Evolutionary conservation across 495 filamentous ascomycete species (phyloP).

Genomic region (Lindgomyces ingoldianus): DNA sequence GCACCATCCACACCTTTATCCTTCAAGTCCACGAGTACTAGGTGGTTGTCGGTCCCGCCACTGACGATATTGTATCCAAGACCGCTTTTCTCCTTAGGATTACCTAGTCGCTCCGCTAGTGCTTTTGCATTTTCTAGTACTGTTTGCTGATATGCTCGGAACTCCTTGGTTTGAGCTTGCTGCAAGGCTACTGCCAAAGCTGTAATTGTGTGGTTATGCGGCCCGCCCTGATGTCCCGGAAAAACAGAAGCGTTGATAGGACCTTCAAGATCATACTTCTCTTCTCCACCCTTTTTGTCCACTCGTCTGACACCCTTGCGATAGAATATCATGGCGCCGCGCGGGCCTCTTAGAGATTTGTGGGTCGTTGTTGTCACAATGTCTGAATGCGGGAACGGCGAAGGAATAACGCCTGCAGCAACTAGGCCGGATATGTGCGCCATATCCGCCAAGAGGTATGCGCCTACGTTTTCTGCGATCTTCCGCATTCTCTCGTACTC

Average conservation of each 20-base stretch:
- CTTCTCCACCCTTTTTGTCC: constrained; percentile 87
- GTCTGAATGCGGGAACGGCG: constrained; percentile 91
- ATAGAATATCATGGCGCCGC: constrained; percentile 99
- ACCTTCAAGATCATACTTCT: constrained; percentile 90
- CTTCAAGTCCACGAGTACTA: constrained; percentile 92
- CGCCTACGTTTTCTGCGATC: constrained; percentile 90
- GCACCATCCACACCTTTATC: constrained; percentile 82
- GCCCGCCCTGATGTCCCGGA: constrained; percentile 98
- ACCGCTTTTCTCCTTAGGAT: constrained; percentile 62
- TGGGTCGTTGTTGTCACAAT: constrained; percentile 99
- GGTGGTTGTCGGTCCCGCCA: constrained; percentile 96
- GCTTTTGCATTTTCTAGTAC: constrained; percentile 92
- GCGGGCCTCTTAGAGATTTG: constrained; percentile 97
- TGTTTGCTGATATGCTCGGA: constrained; percentile 93
- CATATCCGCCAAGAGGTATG: constrained; percentile 96
- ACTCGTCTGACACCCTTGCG: constrained; percentile 88
- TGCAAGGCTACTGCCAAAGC: constrained; percentile 95
- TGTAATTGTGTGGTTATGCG: constrained; percentile 99
- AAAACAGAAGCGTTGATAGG: constrained; percentile 99
- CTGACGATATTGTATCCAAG: constrained; percentile 91
- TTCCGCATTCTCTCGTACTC: constrained; percentile 96
- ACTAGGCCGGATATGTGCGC: constrained; percentile 98
- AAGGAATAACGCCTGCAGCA: constrained; percentile 88
- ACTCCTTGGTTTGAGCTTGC: constrained; percentile 89
- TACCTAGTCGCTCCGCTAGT: constrained; percentile 61